A percentile compares a stretch with the other conserved stretches of the same genome.
These are phyloP conservation scores for Diospyros lotus DNA, from an alignment of 148 eudicot genomes.

Conservation along the genomic window DNA sequence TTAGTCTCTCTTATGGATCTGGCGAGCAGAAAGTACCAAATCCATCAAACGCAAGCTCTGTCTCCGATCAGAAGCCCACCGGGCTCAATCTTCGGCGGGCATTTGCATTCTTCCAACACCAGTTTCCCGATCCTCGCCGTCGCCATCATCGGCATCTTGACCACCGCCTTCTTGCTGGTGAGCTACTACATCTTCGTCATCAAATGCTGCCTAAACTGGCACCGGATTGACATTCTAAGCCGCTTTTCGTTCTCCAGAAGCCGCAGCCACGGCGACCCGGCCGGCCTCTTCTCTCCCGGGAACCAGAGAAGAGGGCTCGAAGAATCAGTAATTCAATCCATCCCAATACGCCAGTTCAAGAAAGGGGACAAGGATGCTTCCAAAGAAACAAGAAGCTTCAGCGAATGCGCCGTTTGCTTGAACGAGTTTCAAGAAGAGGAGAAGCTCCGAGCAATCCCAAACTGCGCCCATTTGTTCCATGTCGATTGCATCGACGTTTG, in stretches of 20 bases:
- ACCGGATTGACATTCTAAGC: conserved; percentile 39
- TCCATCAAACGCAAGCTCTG: conserved; percentile 9
- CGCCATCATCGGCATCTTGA: conserved; percentile 69
- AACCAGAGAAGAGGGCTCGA: conserved; percentile 50
- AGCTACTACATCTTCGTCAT: conserved; percentile 79
- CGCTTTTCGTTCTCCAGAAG: conserved; percentile 40
- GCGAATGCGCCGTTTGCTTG: conserved; percentile 79
- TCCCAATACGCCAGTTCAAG: conserved; percentile 55
- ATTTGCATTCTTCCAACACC: conserved; percentile 27
- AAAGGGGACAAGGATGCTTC: conserved; percentile 10
- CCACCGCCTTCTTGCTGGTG: conserved; percentile 60
- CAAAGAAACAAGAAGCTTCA: conserved; percentile 2
- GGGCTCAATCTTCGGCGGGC: conserved; percentile 7
- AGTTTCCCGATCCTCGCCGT: conserved; percentile 72
- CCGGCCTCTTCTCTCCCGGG: conserved; percentile 18
- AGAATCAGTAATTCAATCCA: conserved; percentile 62
- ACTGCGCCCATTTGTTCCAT: conserved; percentile 74
- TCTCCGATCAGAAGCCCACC: conserved; percentile 13
- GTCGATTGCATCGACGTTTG: conserved; percentile 93
- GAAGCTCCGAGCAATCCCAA: conserved; percentile 66
- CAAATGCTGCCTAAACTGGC: conserved; percentile 71
- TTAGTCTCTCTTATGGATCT: conserved; percentile 17
- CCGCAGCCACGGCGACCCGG: conserved; percentile 13
- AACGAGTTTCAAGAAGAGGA: conserved; percentile 67
- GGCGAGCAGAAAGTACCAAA: not conserved